A percentile compares a stretch with the other conserved stretches of the same genome.
Evolutionary conservation across 176 grass and related monocot genomes (phyloP).

Genomic region (Rhipidocladum racemiflorum): DNA sequence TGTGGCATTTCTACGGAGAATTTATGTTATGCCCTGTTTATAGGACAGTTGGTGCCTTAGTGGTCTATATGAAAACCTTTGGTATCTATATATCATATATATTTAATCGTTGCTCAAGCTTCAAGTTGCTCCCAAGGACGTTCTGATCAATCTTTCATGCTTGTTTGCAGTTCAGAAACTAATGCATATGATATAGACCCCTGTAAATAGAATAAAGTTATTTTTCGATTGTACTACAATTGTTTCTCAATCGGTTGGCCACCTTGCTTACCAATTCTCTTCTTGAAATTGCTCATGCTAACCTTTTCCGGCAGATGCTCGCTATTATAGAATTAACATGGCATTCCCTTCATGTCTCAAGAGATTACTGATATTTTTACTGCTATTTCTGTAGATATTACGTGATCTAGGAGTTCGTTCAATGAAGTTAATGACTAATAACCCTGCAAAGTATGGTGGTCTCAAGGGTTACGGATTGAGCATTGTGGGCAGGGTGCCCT

Average conservation of each 20-base stretch:
- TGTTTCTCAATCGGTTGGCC: background rate
- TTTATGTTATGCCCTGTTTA: background rate
- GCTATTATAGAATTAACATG: background rate
- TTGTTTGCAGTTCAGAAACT: background rate
- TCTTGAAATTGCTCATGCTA: background rate
- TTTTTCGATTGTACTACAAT: background rate
- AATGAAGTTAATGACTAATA: conserved; percentile 89
- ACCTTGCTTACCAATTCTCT: background rate
- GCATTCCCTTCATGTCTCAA: background rate
- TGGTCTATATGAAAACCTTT: background rate
- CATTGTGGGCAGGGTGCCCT: conserved; percentile 67
- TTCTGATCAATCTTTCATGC: background rate
- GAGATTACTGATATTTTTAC: conserved; percentile 1
- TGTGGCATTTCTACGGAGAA: background rate
- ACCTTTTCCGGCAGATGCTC: background rate
- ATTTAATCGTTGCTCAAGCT: background rate
- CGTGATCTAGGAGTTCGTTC: conserved; percentile 78
- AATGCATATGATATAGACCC: background rate
- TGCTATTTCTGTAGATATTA: conserved; percentile 53
- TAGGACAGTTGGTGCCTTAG: background rate
- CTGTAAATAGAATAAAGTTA: background rate
- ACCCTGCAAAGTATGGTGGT: conserved; percentile 80
- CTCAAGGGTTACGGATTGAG: conserved; percentile 88
- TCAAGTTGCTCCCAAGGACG: background rate
- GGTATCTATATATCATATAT: background rate